Evolutionary conservation across 768 basidiomycete species (phyloP), one percentile per base, ranked within the genome.

Genomic region (Tricholoma terreum): DNA sequence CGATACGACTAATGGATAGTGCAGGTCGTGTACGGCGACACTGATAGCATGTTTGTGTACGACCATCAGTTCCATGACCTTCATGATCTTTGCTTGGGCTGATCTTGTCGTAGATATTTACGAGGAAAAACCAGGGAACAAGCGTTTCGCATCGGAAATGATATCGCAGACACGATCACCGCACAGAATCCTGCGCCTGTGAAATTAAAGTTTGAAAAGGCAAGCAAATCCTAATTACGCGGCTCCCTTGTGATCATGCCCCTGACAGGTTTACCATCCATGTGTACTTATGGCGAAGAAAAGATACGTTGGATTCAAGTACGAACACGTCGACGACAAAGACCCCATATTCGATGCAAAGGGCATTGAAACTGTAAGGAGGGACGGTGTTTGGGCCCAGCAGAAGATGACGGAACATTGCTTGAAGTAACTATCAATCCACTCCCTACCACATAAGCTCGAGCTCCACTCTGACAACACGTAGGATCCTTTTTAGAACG

Each of bases 151-250:
- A 92, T 98, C 55, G 96, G 96, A 1, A 77, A 95, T 58, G 94
- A 98, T 61, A 98, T 99, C 42, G 87, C 95, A 6, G 89, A 95
- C 46, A 80, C 82, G 0, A 83, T 99, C 57, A 98, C 97, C 2
- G 78, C 84, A 1, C 73, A 84, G 71, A 98, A 98, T 64, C 97
- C 96, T 0, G 79, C 85, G 4, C 97, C 96, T 0, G 76, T 99
- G 63, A 98, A 96, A 72, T 82, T 99, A 57, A 98, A 98, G 72
- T 98, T 99, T 63, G 97, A 99, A 71, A 99, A 99, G 85, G 94
- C 89, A 51, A 27, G 69, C 21, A 6, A 12, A 33, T 55, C 45
- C 8, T 21, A 8, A 11, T 49, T 22, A 40, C n/a, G 19, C 38
- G 55, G n/a, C 35, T 46, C 19, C 33, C 10, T n/a, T n/a, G 35